These are phyloP conservation scores for Phytophthora tentaculata DNA, from an alignment of 352 stramenopile genomes.

Conservation along the genomic window DNA sequence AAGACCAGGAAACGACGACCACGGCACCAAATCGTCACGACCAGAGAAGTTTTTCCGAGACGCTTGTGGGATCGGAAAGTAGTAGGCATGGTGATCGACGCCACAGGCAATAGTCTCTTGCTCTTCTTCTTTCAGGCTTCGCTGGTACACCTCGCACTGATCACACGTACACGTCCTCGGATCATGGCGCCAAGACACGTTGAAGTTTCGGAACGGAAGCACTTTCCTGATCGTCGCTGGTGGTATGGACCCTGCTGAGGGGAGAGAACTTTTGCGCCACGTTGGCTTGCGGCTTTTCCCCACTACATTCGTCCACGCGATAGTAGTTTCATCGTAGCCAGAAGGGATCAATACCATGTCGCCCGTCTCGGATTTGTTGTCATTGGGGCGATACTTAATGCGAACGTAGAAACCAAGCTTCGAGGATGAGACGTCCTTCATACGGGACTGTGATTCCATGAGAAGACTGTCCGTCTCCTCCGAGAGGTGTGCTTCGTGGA, in stretches of 20 bases:
- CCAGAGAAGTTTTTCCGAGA: slow-evolving; percentile 80
- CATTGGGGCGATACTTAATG: slow-evolving; percentile 85
- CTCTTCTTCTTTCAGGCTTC: slow-evolving; percentile 13
- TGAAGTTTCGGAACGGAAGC: slow-evolving; percentile 79
- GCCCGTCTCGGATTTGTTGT: slow-evolving; percentile 55
- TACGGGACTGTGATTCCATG: slow-evolving; percentile 57
- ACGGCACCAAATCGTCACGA: slow-evolving; percentile 77
- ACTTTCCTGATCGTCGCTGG: slow-evolving; percentile 64
- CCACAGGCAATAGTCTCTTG: slow-evolving; percentile 39
- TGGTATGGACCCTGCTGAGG: slow-evolving; percentile 27
- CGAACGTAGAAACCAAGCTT: slow-evolving; percentile 77
- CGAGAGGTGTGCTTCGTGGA: slow-evolving; percentile 74
- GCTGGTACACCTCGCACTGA: slow-evolving; percentile 47
- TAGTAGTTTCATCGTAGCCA: slow-evolving; percentile 61
- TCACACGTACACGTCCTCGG: slow-evolving; percentile 53
- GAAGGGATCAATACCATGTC: slow-evolving; percentile 75
- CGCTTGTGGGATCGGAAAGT: slow-evolving; percentile 81
- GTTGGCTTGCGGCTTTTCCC: slow-evolving; percentile 58
- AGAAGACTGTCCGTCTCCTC: slow-evolving; percentile 61
- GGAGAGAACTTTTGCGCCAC: slow-evolving; percentile 53
- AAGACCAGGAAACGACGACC: slow-evolving; percentile 74
- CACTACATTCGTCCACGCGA: slow-evolving; percentile 79
- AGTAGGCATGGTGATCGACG: slow-evolving; percentile 85
- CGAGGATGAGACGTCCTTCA: slow-evolving; percentile 66
- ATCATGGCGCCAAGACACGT: slow-evolving; percentile 79